Evolutionary conservation across 2,329 filamentous ascomycete genomes (phyloP).

Genomic region (Botrytis sinoallii): DNA sequence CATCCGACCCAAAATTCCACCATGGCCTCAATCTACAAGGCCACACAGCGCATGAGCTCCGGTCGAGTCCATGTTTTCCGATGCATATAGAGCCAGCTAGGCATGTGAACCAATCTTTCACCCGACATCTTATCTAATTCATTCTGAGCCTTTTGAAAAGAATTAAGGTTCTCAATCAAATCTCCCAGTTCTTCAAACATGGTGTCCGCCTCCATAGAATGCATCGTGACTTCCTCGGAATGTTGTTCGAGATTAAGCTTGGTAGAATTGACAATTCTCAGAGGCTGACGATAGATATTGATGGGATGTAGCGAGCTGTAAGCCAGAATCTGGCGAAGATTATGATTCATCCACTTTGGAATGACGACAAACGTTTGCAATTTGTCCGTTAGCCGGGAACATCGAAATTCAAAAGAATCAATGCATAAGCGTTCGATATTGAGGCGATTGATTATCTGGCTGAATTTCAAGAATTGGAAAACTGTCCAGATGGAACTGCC

Average conservation of each 20-base stretch:
- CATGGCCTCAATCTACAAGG: neutral
- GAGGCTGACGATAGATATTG: neutral
- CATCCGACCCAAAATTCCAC: no score
- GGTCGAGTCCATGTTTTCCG: neutral
- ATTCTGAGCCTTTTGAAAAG: neutral
- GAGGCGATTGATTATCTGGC: rapidly evolving
- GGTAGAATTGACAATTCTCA: neutral
- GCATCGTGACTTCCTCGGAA: neutral
- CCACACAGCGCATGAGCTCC: neutral
- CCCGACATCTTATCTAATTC: neutral
- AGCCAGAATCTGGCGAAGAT: neutral
- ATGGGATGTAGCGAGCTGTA: neutral
- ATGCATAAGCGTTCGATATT: neutral
- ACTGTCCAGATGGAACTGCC: neutral
- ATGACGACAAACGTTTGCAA: neutral
- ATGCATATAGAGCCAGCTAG: neutral
- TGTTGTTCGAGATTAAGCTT: rapidly evolving
- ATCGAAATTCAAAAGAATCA: neutral
- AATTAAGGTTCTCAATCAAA: neutral
- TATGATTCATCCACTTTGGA: neutral
- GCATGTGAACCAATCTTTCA: neutral
- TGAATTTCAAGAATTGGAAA: neutral
- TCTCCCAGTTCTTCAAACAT: neutral
- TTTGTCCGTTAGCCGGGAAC: neutral
- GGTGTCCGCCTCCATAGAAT: neutral